Evolutionary conservation across 495 filamentous ascomycete species (phyloP), one percentile per base, ranked within the genome.

Genomic region (Lindgomyces ingoldianus): DNA sequence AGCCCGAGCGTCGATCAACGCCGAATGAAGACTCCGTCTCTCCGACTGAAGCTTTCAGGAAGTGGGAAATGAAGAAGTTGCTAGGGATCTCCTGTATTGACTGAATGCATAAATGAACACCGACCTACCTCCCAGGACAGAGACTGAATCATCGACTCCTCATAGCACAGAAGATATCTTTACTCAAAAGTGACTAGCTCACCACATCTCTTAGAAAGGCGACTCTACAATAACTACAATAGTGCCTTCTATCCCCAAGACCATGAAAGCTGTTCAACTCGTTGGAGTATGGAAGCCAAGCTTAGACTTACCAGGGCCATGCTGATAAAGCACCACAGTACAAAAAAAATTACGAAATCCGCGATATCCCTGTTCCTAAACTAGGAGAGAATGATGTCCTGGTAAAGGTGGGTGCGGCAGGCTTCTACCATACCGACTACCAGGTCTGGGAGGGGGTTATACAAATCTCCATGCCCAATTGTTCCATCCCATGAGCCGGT

Each of bases 401-500:
- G 44, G 78, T 96, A 73, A 91, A 93, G 76, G 85, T 95, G 78
- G 89, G 89, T 72, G 96, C 88, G 81, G 87, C 89, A 3, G 92
- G 92, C 70, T 91, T 95, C 58, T 96, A 92, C 80, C 91, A 95
- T 79, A 95, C 92, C 29, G 67, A 74, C 57, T 77, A 90, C 29
- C 89, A 93, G 78, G 90, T 90, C 55, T 82, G 91, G 78, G 90
- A 87, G 59, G 91, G 92, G 60, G 89, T 94, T n/a, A 77, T 95
- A 91, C 89, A 90, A 92, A n/a, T 75, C 95, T 27, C 74, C 78
- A 2, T 81, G 82, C 60, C 89, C 90, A 14, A 80, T 95, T 16
- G 87, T 96, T 36, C 90, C 90, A 67, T 92, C 92, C n/a, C 92
- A 96, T 77, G 91, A 96, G 77, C 91, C 67, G 51, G 89, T 91